Evolutionary conservation across 768 basidiomycete genomes (phyloP), one percentile per base, ranked within the genome.

Genomic region (Fistulinella prunicolor): DNA sequence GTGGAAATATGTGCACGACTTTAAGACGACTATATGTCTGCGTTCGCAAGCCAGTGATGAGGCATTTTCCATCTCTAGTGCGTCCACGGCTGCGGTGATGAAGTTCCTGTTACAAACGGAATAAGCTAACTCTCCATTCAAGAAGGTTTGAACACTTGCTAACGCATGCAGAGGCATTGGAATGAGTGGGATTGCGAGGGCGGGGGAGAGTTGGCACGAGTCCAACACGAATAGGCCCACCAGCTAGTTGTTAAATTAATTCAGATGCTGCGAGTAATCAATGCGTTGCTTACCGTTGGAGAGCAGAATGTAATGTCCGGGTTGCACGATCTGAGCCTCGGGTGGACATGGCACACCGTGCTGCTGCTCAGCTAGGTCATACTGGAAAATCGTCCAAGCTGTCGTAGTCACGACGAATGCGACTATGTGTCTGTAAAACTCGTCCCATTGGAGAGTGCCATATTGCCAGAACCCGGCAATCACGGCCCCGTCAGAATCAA

Each of bases 1-100:
- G 56, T 9, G 64, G 62, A 52, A 62, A 65, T 49, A 67, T 48
- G 36, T 43, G 47, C 9, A 21, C 34, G 21, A 16, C 39, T 26
- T 24, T 49, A n/a, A 49, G 41, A 26, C 42, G 42, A 49, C 28
- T 32, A 6, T 19, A 36, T 19, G 35, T 36, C n/a, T 36, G 35
- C n/a, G 35, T 17, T 36, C 10, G 35, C 35, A 36, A 17, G 8
- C 17, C 35, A 19, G 35, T 36, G 17, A 36, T n/a, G 17, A 36
- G 35, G 17, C 35, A 36, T 36, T 36, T 36, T 7, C 35, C 35
- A 19, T 36, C 35, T 19, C 35, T n/a, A 36, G 16, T 19, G 13
- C 17, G 35, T 36, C n/a, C 17, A 13, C 35, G 35, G 6, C 4
- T n/a, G 16, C 17, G 16, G 17, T 19, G 17, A 36, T 36, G 35